These are phyloP conservation scores for Litsea cubeba DNA, from an alignment of 164 flowering plant species.

Conservation along the genomic window DNA sequence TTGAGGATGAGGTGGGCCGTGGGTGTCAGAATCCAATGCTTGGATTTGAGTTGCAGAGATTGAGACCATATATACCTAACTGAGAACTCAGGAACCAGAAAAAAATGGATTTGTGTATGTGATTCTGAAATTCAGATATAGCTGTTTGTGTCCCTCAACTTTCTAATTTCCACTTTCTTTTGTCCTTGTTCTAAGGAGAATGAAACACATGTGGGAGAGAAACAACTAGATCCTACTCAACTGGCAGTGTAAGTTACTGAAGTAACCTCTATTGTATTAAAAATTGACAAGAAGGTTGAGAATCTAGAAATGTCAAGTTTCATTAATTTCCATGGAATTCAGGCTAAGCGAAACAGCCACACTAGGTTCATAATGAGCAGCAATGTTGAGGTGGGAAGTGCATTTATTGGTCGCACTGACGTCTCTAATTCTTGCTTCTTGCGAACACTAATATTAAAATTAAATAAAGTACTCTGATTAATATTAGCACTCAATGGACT, in stretches of 20 bases:
- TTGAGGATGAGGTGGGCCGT: conserved; percentile 6
- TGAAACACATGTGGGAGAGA: conserved; percentile 17
- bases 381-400: neutral
- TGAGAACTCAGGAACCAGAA: conserved; percentile 32
- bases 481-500: too few relatives aligned
- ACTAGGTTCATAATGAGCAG: neutral
- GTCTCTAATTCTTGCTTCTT: neutral
- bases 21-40: conserved; percentile 23
- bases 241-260: conserved; percentile 14
- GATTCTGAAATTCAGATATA: conserved; percentile 9
- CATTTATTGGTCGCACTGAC: neutral
- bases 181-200: conserved; percentile 11
- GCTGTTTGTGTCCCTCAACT: neutral
- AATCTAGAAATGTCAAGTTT: too few relatives aligned
- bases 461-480: too few relatives aligned
- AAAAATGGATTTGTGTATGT: neutral
- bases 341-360: neutral
- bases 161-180: neutral
- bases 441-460: too few relatives aligned
- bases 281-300: too few relatives aligned
- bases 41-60: conserved; percentile 29
- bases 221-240: conserved; percentile 20
- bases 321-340: neutral
- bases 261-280: conserved; percentile 12
- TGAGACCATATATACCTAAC: conserved; percentile 15